Evolutionary conservation across 2,329 filamentous ascomycete species (phyloP), one percentile per base, ranked within the genome.

Genomic region (Claviceps humidiphila): DNA sequence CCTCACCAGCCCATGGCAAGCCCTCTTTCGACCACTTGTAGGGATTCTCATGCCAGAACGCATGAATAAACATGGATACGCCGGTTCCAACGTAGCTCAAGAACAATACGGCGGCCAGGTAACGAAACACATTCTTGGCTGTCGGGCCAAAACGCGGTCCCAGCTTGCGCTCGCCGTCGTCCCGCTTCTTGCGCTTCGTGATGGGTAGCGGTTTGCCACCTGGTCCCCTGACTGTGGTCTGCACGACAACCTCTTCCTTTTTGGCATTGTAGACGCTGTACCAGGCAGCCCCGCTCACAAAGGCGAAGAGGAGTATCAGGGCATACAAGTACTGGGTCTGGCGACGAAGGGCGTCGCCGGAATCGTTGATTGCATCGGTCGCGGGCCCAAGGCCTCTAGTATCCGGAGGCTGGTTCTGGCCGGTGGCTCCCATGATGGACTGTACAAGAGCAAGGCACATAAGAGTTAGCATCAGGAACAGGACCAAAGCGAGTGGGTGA

Each of bases 181-280:
- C 64, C 64, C 76, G 66, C 69, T 73, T 70, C 64, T 72, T 73
- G 53, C 73, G 80, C 64, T 82, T 85, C 54, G 75, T 78, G 49
- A 74, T 65, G n/a, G 89, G 89, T 51, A 96, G 73, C 38, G 89
- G 89, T 66, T 94, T 90, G 58, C 90, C 91, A 52, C 88, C 90
- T 1, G 90, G 89, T n/a, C 90, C 90, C 51, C 76, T 82, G 58
- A 78, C 68, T 37, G 67, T 73, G 22, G 74, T 76, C 50, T 67
- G 65, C 22, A 72, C 63, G 39, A 71, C 62, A 56, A 74, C 69
- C 40, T 76, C 74, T 53, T 73, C 71, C 51, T 71, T 74, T 57
- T 71, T 72, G 34, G 75, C 71, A 52, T 71, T 73, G 62, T 74
- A 66, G 43, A 80, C 70, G 61, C 75, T 78, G 63, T 79, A 74